Percentiles rank a stretch among this genome's conserved stretches.
phyloP scores from a whole-genome alignment of 2,329 filamentous ascomycete species.

The Atkinsonella texensis region DNA sequence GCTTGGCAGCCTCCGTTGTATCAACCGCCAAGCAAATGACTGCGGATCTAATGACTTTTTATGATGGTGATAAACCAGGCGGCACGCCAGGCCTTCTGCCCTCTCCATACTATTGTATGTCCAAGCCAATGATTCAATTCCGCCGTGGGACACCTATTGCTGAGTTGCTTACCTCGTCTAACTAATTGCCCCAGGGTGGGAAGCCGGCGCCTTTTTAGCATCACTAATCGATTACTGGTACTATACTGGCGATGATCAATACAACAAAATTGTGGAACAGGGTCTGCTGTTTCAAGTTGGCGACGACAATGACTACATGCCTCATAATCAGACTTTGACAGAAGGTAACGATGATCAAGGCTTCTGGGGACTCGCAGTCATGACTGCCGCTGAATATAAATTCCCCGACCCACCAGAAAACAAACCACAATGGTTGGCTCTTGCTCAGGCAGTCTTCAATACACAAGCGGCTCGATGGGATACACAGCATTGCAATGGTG shows the following conservation, averaged over 20 bases:
- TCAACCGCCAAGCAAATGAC: constrained; percentile 37
- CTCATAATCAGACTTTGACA: constrained; percentile 54
- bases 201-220: constrained; percentile 60
- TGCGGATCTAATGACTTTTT: constrained; percentile 33
- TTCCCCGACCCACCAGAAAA: constrained; percentile 46
- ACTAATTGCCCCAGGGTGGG: constrained; percentile 43
- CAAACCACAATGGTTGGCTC: constrained; percentile 54
- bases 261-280: constrained; percentile 54
- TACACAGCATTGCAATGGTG: constrained; percentile 53
- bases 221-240: constrained; percentile 75
- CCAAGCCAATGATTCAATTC: not conserved
- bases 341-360: constrained; percentile 67
- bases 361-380: constrained; percentile 60
- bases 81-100: constrained; percentile 39
- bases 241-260: constrained; percentile 61
- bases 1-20: constrained; percentile 34
- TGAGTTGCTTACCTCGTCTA: not conserved
- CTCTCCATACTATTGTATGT: constrained; percentile 42
- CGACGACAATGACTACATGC: constrained; percentile 64
- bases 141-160: not conserved
- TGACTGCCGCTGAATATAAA: constrained; percentile 58
- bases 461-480: constrained; percentile 68
- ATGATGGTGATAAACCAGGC: constrained; percentile 36
- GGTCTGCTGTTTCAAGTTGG: constrained; percentile 67
- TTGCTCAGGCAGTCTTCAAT: constrained; percentile 74